Percentiles rank a stretch among this genome's conserved stretches.
These are phyloP conservation scores for Globisporangium ultimum DNA, from an alignment of 352 stramenopile species.

Conservation along the genomic window DNA sequence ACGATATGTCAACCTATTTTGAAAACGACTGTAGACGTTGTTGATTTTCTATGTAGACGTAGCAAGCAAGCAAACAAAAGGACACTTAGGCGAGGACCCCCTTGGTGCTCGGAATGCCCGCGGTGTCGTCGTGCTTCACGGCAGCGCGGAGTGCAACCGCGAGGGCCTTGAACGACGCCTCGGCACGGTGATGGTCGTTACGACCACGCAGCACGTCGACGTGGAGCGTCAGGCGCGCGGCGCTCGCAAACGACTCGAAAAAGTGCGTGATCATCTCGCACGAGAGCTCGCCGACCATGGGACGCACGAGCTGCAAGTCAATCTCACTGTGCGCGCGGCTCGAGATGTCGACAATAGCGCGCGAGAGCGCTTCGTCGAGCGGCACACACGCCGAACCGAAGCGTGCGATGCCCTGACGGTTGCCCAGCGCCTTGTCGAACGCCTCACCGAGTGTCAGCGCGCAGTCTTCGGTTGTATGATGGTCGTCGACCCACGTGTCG, in stretches of 20 bases:
- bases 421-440: conserved; percentile 90
- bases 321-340: conserved; percentile 91
- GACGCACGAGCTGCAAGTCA: conserved; percentile 80
- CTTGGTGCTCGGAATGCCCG: conserved; percentile 90
- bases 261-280: conserved; percentile 96
- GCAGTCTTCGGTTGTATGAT: conserved; percentile 96
- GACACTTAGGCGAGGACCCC: conserved; percentile 73
- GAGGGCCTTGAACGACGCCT: conserved; percentile 91
- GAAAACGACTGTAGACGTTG: no score
- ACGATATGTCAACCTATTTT: no score
- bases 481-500: conserved; percentile 96
- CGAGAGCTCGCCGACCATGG: conserved; percentile 85
- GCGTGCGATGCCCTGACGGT: conserved; percentile 83
- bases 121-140: conserved; percentile 72
- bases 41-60: no score
- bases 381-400: conserved; percentile 87
- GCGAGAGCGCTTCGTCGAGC: conserved; percentile 88
- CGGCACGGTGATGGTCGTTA: conserved; percentile 92
- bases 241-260: conserved; percentile 92
- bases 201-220: conserved; percentile 88
- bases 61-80: no score
- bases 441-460: conserved; percentile 91
- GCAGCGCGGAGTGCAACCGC: conserved; percentile 82
- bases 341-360: conserved; percentile 93
- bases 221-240: conserved; percentile 90